Evolutionary conservation across 1,139 yeast species (phyloP).

Genomic region (Candida tetrigidarum): DNA sequence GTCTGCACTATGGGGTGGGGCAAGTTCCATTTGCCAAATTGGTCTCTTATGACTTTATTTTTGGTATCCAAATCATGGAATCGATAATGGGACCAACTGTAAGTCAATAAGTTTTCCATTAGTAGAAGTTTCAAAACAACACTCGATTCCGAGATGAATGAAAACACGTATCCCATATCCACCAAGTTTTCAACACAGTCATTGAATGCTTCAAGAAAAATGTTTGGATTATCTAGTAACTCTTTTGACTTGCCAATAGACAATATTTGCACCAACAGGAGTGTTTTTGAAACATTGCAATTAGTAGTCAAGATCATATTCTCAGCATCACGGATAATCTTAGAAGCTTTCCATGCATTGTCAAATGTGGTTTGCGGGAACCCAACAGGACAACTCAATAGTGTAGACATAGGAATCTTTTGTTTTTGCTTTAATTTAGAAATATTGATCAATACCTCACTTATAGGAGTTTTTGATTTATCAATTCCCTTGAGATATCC

Average conservation of each 20-base stretch:
- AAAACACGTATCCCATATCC: conserved; percentile 31
- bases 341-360: conserved; percentile 18
- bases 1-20: conserved; percentile 29
- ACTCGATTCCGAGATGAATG: conserved; percentile 21
- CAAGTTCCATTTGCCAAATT: conserved; percentile 27
- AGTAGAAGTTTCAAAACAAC: conserved; percentile 21
- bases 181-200: conserved; percentile 38
- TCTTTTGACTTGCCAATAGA: conserved; percentile 18
- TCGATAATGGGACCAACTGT: conserved; percentile 45
- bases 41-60: conserved; percentile 9
- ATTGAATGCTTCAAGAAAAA: conserved; percentile 36
- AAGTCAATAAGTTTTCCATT: conserved; percentile 37
- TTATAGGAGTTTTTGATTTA: neutral
- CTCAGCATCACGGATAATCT: conserved; percentile 18
- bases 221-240: conserved; percentile 29
- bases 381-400: conserved; percentile 11
- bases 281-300: conserved; percentile 15
- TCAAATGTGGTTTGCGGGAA: conserved; percentile 13
- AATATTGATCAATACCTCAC: neutral
- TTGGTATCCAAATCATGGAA: conserved; percentile 12
- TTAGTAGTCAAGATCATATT: conserved; percentile 15
- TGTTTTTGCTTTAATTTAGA: conserved; percentile 12
- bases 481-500: conserved; percentile 8
- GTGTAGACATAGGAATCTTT: conserved; percentile 14
- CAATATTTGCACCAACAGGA: conserved; percentile 19